A percentile compares a stretch with the other conserved stretches of the same genome.
Conservation (phyloP, 2,329 filamentous ascomycete species). For the Neofusicoccum sp. region DNA sequence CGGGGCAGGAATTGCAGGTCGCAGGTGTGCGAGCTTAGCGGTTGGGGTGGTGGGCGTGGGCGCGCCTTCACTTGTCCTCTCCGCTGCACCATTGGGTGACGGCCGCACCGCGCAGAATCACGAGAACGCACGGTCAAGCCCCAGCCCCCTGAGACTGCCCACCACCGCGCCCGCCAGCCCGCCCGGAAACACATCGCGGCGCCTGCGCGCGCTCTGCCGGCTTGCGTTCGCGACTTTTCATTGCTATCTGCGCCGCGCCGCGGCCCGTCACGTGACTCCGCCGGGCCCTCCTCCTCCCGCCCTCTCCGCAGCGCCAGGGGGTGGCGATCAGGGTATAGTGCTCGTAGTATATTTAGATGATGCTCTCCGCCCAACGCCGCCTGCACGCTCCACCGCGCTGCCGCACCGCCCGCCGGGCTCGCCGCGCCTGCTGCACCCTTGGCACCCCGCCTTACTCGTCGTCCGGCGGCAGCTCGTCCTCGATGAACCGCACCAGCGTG, state of each 20-base stretch:
- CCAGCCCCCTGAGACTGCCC: neutral
- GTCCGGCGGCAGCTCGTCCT: conserved; percentile 94
- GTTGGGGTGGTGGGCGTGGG: neutral
- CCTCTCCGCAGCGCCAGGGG: conserved; percentile 13
- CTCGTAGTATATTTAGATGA: conserved; percentile 12
- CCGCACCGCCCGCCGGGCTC: neutral
- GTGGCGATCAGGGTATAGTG: conserved; percentile 6
- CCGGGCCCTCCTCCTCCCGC: neutral
- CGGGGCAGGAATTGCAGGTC: conserved; percentile 14
- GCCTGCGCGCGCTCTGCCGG: neutral
- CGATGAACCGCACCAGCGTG: conserved; percentile 87
- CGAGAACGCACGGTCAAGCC: conserved; percentile 5
- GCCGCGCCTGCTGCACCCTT: neutral
- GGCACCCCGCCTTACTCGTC: conserved; percentile 65
- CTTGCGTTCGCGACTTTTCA: neutral
- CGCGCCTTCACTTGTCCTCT: conserved; percentile 5
- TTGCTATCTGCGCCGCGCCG: neutral
- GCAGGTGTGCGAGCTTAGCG: conserved; percentile 16
- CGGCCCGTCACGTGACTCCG: conserved; percentile 2
- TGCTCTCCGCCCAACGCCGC: conserved; percentile 2
- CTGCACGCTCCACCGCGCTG: neutral
- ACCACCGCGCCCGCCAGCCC: neutral
- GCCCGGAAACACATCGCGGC: conserved; percentile 1
- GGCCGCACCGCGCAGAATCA: conserved; percentile 15
- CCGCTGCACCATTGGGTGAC: conserved; percentile 10